Conservation (phyloP, 331 rosid species). For the Prunus yedoensis region DNA sequence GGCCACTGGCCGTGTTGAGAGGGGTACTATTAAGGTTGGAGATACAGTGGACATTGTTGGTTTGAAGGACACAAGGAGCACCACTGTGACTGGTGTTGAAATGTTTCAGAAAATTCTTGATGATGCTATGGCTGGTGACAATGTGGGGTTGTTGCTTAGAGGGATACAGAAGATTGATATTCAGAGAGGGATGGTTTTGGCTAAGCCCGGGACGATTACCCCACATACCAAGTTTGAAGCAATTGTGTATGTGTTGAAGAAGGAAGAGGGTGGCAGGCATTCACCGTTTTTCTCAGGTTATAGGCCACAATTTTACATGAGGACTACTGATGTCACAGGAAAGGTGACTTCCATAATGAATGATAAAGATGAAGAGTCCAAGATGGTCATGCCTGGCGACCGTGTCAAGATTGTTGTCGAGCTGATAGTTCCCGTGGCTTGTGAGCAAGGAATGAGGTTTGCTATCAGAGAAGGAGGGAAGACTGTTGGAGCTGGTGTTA, state of each 20-base stretch:
- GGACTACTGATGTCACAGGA: conserved; percentile 92
- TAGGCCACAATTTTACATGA: conserved; percentile 93
- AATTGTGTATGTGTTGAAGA: conserved; percentile 85
- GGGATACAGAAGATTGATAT: conserved; percentile 82
- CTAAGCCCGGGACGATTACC: conserved; percentile 83
- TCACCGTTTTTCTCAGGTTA: conserved; percentile 80
- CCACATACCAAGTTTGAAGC: conserved; percentile 83
- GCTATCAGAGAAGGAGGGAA: conserved; percentile 94
- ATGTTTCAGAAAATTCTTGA: conserved; percentile 93
- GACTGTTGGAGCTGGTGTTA: conserved; percentile 94
- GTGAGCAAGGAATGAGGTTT: conserved; percentile 93
- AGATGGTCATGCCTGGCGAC: conserved; percentile 98
- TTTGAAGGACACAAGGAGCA: conserved; percentile 58
- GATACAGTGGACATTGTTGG: conserved; percentile 76
- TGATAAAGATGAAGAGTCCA: conserved; percentile 89
- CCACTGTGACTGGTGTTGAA: conserved; percentile 85
- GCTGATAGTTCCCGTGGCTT: conserved; percentile 77
- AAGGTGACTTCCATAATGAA: conserved; percentile 70
- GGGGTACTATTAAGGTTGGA: conserved; percentile 67
- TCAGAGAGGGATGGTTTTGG: conserved; percentile 93
- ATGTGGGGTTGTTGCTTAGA: conserved; percentile 79
- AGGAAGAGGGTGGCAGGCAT: conserved; percentile 93
- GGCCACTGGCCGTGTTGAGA: conserved; percentile 86
- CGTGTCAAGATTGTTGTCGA: conserved; percentile 87
- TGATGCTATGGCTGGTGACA: conserved; percentile 86